Conservation (phyloP, 495 filamentous ascomycete species). For the Penicillium lividum region DNA sequence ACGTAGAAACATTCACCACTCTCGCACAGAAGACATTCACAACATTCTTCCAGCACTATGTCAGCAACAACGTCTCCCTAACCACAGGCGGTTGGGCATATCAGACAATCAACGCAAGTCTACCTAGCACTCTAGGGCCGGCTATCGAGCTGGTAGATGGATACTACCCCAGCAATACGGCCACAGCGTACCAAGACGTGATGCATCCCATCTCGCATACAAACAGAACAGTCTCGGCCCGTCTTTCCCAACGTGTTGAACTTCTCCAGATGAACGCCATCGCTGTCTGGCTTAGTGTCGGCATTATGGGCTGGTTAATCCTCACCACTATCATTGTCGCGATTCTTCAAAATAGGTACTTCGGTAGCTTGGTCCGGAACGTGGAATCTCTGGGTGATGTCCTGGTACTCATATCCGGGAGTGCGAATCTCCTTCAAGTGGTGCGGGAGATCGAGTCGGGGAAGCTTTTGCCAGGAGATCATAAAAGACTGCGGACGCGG, state of each 20-base stretch:
- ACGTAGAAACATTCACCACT: constrained; percentile 18
- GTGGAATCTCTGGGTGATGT: constrained; percentile 24
- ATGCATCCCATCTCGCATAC: constrained; percentile 26
- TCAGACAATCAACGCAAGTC: constrained; percentile 32
- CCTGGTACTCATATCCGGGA: constrained; percentile 22
- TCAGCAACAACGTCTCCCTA: constrained; percentile 26
- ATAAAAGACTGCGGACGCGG: constrained; percentile 17
- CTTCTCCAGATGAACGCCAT: constrained; percentile 32
- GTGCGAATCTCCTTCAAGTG: constrained; percentile 21
- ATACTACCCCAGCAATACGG: constrained; percentile 5
- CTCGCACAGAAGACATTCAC: constrained; percentile 33
- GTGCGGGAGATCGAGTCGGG: constrained; percentile 22
- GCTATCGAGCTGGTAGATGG: constrained; percentile 11
- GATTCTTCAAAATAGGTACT: constrained; percentile 22
- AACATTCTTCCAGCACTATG: constrained; percentile 42
- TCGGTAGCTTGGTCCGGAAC: constrained; percentile 23
- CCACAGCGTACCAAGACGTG: constrained; percentile 17
- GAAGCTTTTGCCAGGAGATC: constrained; percentile 3
- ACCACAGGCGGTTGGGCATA: constrained; percentile 30
- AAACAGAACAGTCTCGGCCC: constrained; percentile 18
- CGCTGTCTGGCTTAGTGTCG: constrained; percentile 38
- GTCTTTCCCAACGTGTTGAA: constrained; percentile 27
- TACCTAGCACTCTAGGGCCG: constrained; percentile 17
- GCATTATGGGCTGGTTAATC: constrained; percentile 36
- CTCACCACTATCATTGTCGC: constrained; percentile 27